phyloP scores from a whole-genome alignment of 345 rosid genomes.

The Viola odorata region DNA sequence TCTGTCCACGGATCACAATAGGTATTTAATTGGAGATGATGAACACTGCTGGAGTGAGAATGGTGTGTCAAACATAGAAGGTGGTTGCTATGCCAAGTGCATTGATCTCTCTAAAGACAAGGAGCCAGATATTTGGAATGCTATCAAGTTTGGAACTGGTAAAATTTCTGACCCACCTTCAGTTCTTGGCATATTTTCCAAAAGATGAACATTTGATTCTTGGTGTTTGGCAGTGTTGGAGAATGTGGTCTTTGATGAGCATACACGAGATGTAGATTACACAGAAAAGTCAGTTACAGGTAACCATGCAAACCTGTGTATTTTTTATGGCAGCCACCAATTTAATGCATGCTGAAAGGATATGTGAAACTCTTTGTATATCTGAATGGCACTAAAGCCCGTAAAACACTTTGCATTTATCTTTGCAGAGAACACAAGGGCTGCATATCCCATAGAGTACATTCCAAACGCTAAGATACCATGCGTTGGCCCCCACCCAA shows the following conservation, averaged over 20 bases:
- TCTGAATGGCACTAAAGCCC: not conserved
- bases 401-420: not conserved
- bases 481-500: conserved; percentile 28
- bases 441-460: conserved; percentile 31
- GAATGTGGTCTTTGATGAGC: conserved; percentile 94
- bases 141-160: conserved; percentile 97
- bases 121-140: conserved; percentile 95
- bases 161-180: conserved; percentile 1
- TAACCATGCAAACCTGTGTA: conserved; percentile 9
- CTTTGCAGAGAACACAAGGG: conserved; percentile 29
- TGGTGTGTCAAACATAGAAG: conserved; percentile 95
- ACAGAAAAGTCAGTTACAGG: conserved; percentile 87
- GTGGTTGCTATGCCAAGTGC: conserved; percentile 99
- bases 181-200: not conserved
- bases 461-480: conserved; percentile 33
- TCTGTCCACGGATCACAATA: conserved; percentile 88
- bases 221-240: conserved; percentile 57
- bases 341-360: no score
- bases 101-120: conserved; percentile 86
- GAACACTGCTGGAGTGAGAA: conserved; percentile 94
- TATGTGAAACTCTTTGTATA: no score
- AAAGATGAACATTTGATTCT: not conserved
- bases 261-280: conserved; percentile 79
- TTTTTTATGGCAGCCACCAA: no score
- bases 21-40: conserved; percentile 88